These are phyloP conservation scores for Phytopythium boreale DNA, from an alignment of 352 stramenopile genomes.

Conservation along the genomic window DNA sequence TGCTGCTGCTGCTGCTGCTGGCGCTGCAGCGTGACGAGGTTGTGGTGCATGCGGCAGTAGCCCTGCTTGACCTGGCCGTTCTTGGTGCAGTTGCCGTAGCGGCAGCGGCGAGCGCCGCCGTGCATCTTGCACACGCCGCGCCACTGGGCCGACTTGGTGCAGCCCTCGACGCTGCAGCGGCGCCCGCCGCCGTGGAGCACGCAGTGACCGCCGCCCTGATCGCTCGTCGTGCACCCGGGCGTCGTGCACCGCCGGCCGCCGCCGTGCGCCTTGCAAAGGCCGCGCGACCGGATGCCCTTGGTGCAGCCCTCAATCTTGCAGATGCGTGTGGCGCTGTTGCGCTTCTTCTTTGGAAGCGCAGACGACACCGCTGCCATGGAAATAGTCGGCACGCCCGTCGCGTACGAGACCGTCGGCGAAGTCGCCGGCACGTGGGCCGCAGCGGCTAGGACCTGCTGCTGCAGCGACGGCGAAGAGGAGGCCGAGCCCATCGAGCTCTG, in stretches of 20 bases:
- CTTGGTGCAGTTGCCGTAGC: conserved; percentile 75
- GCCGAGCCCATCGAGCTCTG: neutral
- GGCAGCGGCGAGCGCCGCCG: conserved; percentile 72
- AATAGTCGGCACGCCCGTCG: conserved; percentile 7
- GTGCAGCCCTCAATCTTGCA: conserved; percentile 72
- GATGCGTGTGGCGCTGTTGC: conserved; percentile 51
- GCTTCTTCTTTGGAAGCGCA: conserved; percentile 45
- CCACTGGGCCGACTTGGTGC: conserved; percentile 80
- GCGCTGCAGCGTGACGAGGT: conserved; percentile 39
- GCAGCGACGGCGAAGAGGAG: conserved; percentile 9
- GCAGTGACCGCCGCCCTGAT: conserved; percentile 84
- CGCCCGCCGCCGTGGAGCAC: conserved; percentile 80
- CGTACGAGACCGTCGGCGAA: conserved; percentile 2
- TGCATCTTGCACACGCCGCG: conserved; percentile 85
- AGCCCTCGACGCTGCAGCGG: conserved; percentile 71
- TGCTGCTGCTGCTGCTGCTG: conserved; percentile 37
- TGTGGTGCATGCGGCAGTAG: conserved; percentile 79
- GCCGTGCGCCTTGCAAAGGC: conserved; percentile 82
- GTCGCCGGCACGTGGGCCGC: neutral
- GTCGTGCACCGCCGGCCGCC: conserved; percentile 78
- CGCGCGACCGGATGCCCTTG: conserved; percentile 74
- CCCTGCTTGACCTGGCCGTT: conserved; percentile 80
- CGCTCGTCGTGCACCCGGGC: conserved; percentile 73
- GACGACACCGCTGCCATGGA: conserved; percentile 1
- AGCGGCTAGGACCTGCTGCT: conserved; percentile 6